Conservation (phyloP, 495 filamentous ascomycete genomes). For the Penicillium lividum region DNA sequence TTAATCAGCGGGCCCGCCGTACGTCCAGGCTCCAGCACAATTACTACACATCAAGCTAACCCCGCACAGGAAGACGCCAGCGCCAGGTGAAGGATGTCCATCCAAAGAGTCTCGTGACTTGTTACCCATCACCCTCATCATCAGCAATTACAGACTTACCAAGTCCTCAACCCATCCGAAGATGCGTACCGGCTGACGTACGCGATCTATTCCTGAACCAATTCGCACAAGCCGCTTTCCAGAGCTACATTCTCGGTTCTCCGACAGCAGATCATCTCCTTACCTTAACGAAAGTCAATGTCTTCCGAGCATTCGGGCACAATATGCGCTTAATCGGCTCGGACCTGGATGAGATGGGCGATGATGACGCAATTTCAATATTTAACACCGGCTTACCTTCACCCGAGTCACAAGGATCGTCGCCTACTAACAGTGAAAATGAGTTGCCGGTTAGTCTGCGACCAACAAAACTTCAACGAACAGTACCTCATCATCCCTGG, state of each 20-base stretch:
- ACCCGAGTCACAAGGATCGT: slow-evolving; percentile 1
- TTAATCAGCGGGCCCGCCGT: slow-evolving; percentile 44
- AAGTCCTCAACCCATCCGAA: not conserved
- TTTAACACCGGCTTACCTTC: slow-evolving; percentile 23
- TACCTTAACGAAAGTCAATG: slow-evolving; percentile 43
- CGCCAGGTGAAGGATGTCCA: slow-evolving; percentile 18
- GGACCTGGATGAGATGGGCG: slow-evolving; percentile 27
- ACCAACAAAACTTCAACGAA: slow-evolving; percentile 47
- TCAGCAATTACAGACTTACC: not conserved
- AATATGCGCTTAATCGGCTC: slow-evolving; percentile 22
- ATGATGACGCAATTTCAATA: slow-evolving; percentile 38
- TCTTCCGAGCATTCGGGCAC: slow-evolving; percentile 38
- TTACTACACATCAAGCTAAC: not conserved
- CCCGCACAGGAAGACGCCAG: slow-evolving; percentile 15
- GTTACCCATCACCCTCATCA: not conserved
- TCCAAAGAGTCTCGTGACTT: slow-evolving; percentile 17
- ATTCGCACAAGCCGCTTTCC: slow-evolving; percentile 32
- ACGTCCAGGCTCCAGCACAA: not conserved
- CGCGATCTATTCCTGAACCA: slow-evolving; percentile 21
- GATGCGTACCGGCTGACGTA: not conserved
- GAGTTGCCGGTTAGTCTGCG: slow-evolving; percentile 42
- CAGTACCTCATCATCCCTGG: slow-evolving; percentile 50
- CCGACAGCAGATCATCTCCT: slow-evolving; percentile 43
- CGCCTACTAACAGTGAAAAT: slow-evolving; percentile 1
- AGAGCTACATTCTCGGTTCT: slow-evolving; percentile 33